These are phyloP conservation scores for Fusarium nygamai DNA, from an alignment of 2,329 filamentous ascomycete genomes.

Conservation along the genomic window DNA sequence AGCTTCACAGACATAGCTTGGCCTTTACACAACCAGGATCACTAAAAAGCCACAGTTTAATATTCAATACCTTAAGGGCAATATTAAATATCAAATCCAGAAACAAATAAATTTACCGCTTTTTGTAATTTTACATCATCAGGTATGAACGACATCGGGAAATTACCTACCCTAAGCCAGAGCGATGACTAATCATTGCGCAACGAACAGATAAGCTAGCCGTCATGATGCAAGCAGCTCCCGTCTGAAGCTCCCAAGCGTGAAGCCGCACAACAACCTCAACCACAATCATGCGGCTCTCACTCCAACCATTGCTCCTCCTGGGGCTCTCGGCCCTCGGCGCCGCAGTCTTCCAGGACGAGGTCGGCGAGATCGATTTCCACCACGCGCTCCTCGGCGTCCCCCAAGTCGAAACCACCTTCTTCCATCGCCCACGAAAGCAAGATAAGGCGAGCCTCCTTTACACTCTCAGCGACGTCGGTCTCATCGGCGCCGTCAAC, in stretches of 20 bases:
- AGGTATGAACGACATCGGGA: not conserved
- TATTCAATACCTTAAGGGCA: rapidly evolving
- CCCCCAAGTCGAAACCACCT: conserved; percentile 84
- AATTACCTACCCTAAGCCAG: conserved; percentile 3
- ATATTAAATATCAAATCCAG: too few species aligned
- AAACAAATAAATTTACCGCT: not conserved
- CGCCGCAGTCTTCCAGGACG: conserved; percentile 83
- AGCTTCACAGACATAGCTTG: not conserved
- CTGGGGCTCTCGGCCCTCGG: conserved; percentile 56
- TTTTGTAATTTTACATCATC: not conserved
- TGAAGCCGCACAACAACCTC: conserved; percentile 39
- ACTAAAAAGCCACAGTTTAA: rapidly evolving
- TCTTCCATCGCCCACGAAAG: conserved; percentile 89
- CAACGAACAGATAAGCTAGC: conserved; percentile 42
- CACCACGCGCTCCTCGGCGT: conserved; percentile 89
- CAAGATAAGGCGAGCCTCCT: conserved; percentile 88
- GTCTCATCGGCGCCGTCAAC: conserved; percentile 87
- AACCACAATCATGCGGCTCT: conserved; percentile 48
- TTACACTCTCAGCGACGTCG: conserved; percentile 88
- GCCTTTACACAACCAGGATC: not conserved
- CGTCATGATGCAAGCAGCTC: conserved; percentile 39
- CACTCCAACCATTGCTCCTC: conserved; percentile 50
- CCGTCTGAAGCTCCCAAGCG: conserved; percentile 31
- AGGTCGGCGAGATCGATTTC: conserved; percentile 92
- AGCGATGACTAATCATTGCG: conserved; percentile 40